Evolutionary conservation across 768 basidiomycete species (phyloP), one percentile per base, ranked within the genome.

Genomic region (Ephemerocybe angulata): DNA sequence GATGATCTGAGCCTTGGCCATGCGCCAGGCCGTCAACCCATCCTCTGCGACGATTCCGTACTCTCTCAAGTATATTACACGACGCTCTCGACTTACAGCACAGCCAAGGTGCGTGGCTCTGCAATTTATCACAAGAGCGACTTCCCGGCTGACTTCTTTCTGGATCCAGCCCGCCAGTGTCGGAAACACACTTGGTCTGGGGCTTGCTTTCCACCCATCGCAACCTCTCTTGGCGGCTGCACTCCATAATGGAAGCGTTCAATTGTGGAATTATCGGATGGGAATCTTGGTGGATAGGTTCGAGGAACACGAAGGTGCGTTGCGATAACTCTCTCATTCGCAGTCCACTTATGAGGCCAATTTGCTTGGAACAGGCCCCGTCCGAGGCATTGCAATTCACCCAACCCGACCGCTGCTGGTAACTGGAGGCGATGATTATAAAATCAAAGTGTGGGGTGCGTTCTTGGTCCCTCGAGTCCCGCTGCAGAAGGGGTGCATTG

Each of bases 181-280:
- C n/a, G n/a, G n/a, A n/a, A n/a, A n/a, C n/a, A n/a, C n/a, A n/a
- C n/a, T n/a, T n/a, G n/a, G n/a, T n/a, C n/a, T n/a, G n/a, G n/a
- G n/a, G n/a, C 88, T 93, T 67, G 89, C 93, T 63, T 93, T 91
- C 65, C 93, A 98, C 70, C 96, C 96, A 29, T 91, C 93, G 22
- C 92, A 93, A 65, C 96, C 97, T 24, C 77, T 99, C 28, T 88
- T 99, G 54, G 97, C 96, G 25, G 96, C 97, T 25, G 89, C 93
- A 10, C 78, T 99, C 57, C 96, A 99, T 72, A 97, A 95, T 77
- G 96, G 97, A 42, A 96, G 93, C 60, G 92, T 98, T 30, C 97
- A 99, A 70, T 72, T 98, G 41, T 99, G 97, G 97, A 98, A 99
- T 71, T 99, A 98, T 72, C 90, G 97, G 53, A 99, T 98, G 97